phyloP scores from a whole-genome alignment of 2,329 filamentous ascomycete species.

The Coniochaeta sp. region DNA sequence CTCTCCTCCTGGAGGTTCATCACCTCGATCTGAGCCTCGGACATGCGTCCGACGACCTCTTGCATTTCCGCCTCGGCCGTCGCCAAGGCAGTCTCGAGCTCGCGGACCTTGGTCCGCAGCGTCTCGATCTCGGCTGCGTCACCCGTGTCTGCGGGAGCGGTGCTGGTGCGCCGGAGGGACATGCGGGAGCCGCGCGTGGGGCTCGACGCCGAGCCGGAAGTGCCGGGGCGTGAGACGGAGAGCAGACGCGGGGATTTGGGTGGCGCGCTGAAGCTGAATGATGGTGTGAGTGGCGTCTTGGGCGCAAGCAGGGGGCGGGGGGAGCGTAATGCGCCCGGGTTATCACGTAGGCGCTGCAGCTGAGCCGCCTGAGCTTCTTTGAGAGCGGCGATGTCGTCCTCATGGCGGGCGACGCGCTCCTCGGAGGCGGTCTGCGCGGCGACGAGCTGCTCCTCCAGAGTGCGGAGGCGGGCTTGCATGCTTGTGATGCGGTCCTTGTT shows the following conservation, averaged over 20 bases:
- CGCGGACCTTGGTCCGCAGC: conserved; percentile 70
- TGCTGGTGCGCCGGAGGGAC: conserved; percentile 33
- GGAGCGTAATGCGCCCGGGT: conserved; percentile 29
- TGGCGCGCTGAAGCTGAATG: conserved; percentile 40
- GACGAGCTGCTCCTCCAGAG: conserved; percentile 77
- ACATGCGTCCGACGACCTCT: conserved; percentile 76
- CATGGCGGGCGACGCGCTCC: conserved; percentile 73
- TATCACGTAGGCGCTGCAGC: conserved; percentile 63
- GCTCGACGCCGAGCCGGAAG: conserved; percentile 3
- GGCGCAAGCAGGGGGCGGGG: conserved; percentile 47
- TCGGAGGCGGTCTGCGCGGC: conserved; percentile 80
- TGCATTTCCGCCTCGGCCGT: conserved; percentile 78
- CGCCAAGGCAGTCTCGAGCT: conserved; percentile 74
- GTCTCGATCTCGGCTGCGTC: conserved; percentile 59
- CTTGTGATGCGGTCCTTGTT: conserved; percentile 77
- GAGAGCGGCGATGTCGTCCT: conserved; percentile 72
- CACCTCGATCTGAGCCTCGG: conserved; percentile 75
- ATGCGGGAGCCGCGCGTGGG: conserved; percentile 10
- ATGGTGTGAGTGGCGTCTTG: conserved; percentile 53
- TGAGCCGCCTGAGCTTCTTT: conserved; percentile 72
- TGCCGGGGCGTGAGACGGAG: conserved; percentile 3
- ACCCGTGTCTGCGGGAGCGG: conserved; percentile 29
- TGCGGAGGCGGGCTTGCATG: conserved; percentile 73
- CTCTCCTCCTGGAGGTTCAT: conserved; percentile 68
- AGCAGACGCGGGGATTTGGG: conserved; percentile 48